These are phyloP conservation scores for Tricholoma terreum DNA, from an alignment of 768 basidiomycete genomes.

Conservation along the genomic window DNA sequence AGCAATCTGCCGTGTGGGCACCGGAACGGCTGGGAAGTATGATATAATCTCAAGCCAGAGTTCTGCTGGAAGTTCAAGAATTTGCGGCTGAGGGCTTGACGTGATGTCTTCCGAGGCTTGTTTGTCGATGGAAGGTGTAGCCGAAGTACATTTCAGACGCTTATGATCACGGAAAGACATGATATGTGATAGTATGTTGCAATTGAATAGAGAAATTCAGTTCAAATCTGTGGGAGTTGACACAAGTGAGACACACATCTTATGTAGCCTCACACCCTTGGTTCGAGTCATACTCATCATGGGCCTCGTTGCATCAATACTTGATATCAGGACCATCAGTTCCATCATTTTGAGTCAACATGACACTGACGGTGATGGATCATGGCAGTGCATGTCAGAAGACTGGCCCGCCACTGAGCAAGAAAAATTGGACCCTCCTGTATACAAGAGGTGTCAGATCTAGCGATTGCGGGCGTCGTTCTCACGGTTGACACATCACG, in stretches of 20 bases:
- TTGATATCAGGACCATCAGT: no score
- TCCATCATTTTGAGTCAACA: no score
- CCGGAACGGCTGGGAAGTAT: constrained; percentile 19
- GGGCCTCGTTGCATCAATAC: no score
- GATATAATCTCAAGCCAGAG: constrained; percentile 31
- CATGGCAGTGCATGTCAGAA: no score
- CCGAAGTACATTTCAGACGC: not conserved
- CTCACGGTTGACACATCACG: no score
- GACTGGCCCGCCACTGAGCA: no score
- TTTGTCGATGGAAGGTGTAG: not conserved
- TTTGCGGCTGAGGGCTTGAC: not conserved
- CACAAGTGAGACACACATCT: not conserved
- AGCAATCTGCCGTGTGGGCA: constrained; percentile 14
- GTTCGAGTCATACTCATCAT: no score
- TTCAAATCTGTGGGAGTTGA: not conserved
- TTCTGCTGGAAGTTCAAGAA: constrained; percentile 27
- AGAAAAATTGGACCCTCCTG: no score
- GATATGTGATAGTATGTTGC: not conserved
- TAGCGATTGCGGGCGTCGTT: no score
- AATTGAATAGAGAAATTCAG: not conserved
- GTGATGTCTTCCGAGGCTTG: not conserved
- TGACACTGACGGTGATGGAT: no score
- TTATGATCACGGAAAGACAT: not conserved
- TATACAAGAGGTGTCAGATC: no score
- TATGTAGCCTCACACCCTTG: not conserved